Evolutionary conservation across 2,329 filamentous ascomycete species (phyloP), one percentile per base, ranked within the genome.

Genomic region (Paecilomyces variotii): DNA sequence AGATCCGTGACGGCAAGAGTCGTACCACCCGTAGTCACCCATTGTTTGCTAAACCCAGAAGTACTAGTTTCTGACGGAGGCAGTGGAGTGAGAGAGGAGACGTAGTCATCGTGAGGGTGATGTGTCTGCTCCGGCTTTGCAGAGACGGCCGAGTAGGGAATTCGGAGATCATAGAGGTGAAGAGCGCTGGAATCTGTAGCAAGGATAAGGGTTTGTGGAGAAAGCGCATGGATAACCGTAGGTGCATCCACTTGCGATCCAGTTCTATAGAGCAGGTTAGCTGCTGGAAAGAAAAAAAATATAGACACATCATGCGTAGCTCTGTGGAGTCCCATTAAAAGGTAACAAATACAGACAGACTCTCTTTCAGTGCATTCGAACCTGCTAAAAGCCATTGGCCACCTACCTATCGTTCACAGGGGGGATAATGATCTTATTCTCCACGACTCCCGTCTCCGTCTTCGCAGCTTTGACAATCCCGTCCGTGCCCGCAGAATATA

Each of bases 1-100:
- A 97, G 79, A 71, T 99, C 94, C 0, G 91, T 96, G 39, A 97
- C 87, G 1, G 91, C 90, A 24, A 99, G 78, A 0, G 93, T 97
- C 1, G 90, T 93, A 52, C 91, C 92, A 34, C 94, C 94, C 0
- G 92, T 97, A 39, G 89, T 94, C 56, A 97, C 84, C 89, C 91
- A 99, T 76, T 97, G 93, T 76, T 96, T 96, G 67, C 90, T 86
- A 72, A 90, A 93, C 4, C 92, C 92, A 19, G 88, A 93, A 0
- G 91, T 96, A 72, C 89, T 94, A 58, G 88, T 85, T 30, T 87
- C 82, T 1, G 88, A 87, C 0, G 92, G 83, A 0, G 92, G 91
- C 0, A 99, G 83, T 0, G 92, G 87, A 0, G 90, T 89, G 52
- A 99, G 81, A 55, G 90, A 92, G 32, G 92, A 94, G 57, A 99